Evolutionary conservation across 1,139 yeast species (phyloP), one percentile per base, ranked within the genome.

Genomic region (Taphrina confusa): DNA sequence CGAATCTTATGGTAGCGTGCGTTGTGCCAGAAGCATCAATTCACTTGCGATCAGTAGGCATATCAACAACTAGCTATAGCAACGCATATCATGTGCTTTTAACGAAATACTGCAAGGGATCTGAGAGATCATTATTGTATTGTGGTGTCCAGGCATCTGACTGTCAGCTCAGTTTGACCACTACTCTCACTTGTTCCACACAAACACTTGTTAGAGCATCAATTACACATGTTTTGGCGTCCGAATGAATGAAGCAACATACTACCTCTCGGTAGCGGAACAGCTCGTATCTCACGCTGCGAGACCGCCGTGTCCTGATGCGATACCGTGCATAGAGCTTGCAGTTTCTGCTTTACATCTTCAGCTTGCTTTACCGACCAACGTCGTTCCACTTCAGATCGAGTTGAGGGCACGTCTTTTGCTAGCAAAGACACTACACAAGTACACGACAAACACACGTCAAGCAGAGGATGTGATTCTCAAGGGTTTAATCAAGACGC

Each of bases 351-450:
- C 50, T 9, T 37, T 45, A 27, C 37, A 45, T 14, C 11, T 45
- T 12, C 30, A n/a, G 4, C 50, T 45, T 25, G 18, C n/a, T 45
- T 25, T 45, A 8, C 50, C 50, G 4, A 34, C 50, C 2, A 9
- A 22, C 4, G 14, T 25, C 4, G 5, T 18, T 11, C 14, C 39
- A 5, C 31, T 47, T 6, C 37, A 47, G 9, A 31, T 22, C 12
- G 52, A 47, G 31, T 31, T 47, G 5, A 16, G 20, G 8, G 52
- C 52, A 22, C 39, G 52, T 5, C 18, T 47, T 6, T 11, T 47
- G 18, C 14, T 47, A 18, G 27, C 42, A 1, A 34, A 18, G 16
- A 33, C 34, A 18, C 34, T 47, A 8, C 14, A 9, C 11, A 9
- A 31, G 0, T 33, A 33, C 16, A 31, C 42, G 4, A 47, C 52